Percentiles rank a stretch among this genome's conserved stretches.
phyloP scores from a whole-genome alignment of 345 rosid species.

The Nasturtium officinale region DNA sequence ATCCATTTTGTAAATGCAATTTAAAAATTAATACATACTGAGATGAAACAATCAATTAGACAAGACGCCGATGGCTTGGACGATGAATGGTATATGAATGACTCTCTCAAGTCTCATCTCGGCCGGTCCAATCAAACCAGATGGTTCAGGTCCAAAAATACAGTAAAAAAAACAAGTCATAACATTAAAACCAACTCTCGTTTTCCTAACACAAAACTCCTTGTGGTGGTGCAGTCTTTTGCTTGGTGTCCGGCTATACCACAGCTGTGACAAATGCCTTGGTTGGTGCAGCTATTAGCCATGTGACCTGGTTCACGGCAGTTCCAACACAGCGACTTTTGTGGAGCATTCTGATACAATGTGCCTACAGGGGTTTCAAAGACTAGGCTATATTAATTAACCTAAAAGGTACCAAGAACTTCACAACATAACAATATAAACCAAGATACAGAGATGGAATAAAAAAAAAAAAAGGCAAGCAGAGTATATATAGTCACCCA shows the following conservation, averaged over 20 bases:
- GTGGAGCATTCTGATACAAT: constrained; percentile 80
- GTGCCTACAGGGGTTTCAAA: constrained; percentile 52
- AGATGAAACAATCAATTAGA: too few species aligned
- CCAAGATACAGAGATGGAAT: not conserved
- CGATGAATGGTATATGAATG: too few species aligned
- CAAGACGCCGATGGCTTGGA: too few species aligned
- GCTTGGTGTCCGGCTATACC: constrained; percentile 91
- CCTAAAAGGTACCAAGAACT: not conserved
- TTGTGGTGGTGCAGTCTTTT: constrained; percentile 55
- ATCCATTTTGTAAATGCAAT: too few species aligned
- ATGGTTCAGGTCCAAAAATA: not conserved
- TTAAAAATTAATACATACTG: too few species aligned
- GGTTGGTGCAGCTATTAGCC: constrained; percentile 73
- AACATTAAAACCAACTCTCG: not conserved
- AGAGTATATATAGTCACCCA: constrained; percentile 51
- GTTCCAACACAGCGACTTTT: constrained; percentile 82
- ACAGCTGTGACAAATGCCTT: constrained; percentile 90
- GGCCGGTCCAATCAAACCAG: not conserved
- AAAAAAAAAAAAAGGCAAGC: not conserved
- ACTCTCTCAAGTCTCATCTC: not conserved
- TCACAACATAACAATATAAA: not conserved
- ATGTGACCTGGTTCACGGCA: constrained; percentile 82
- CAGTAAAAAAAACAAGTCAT: not conserved
- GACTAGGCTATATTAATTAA: not conserved
- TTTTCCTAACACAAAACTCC: not conserved